Percentiles rank a stretch among this genome's conserved stretches.
phyloP scores from a whole-genome alignment of 2,329 filamentous ascomycete genomes.

The Geosmithia putterillii region DNA sequence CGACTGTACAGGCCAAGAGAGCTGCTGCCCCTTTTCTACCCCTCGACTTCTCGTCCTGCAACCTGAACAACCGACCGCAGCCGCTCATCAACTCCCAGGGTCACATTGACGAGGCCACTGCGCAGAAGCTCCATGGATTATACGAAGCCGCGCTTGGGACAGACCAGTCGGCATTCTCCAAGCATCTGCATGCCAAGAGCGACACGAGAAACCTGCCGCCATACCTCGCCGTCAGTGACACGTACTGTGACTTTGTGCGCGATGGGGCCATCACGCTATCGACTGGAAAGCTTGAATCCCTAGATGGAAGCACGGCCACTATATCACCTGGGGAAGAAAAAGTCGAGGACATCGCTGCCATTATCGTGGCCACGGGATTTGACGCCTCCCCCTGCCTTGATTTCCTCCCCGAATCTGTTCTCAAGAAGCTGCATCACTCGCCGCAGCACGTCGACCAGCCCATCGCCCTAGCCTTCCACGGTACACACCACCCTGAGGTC shows the following conservation, averaged over 20 bases:
- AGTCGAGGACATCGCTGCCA: slow-evolving; percentile 47
- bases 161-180: slow-evolving; percentile 39
- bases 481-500: slow-evolving; percentile 46
- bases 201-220: slow-evolving; percentile 37
- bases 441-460: slow-evolving; percentile 42
- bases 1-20: neutral
- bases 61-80: slow-evolving; percentile 47
- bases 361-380: slow-evolving; percentile 69
- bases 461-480: slow-evolving; percentile 55
- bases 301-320: slow-evolving; percentile 20
- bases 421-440: slow-evolving; percentile 44
- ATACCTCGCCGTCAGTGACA: slow-evolving; percentile 58
- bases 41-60: slow-evolving; percentile 60
- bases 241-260: slow-evolving; percentile 63
- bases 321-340: slow-evolving; percentile 6
- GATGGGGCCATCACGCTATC: slow-evolving; percentile 40
- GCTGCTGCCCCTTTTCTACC: slow-evolving; percentile 52
- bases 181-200: slow-evolving; percentile 22
- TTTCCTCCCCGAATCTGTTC: slow-evolving; percentile 47
- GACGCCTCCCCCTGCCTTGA: slow-evolving; percentile 49
- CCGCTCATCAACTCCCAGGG: slow-evolving; percentile 53
- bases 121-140: slow-evolving; percentile 38
- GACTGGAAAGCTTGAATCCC: slow-evolving; percentile 28
- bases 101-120: slow-evolving; percentile 46
- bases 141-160: slow-evolving; percentile 35